Evolutionary conservation across 257 asterid species (phyloP).

Genomic region (Capsicum rhomboideum): DNA sequence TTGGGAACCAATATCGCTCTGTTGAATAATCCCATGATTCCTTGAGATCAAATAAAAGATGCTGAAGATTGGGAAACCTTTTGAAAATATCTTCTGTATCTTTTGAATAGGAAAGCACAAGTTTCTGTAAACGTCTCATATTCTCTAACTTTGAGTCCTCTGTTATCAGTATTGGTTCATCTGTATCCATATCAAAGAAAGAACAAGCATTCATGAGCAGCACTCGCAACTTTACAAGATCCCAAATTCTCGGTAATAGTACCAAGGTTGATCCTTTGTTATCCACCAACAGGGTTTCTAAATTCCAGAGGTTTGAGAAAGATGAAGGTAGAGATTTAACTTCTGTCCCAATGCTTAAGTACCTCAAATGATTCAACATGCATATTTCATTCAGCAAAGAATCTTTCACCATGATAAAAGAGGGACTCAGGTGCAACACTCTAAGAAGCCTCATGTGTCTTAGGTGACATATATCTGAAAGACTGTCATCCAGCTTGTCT

Average conservation of each 20-base stretch:
- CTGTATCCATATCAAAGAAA: background rate
- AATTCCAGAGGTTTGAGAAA: background rate
- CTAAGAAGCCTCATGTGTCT: background rate
- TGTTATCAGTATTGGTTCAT: background rate
- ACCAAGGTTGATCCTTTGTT: background rate
- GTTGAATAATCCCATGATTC: background rate
- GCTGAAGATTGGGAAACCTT: background rate
- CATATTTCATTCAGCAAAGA: background rate
- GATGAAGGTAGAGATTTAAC: background rate
- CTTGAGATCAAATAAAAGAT: accelerated
- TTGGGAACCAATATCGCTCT: background rate
- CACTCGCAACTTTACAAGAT: background rate
- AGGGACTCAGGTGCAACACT: background rate
- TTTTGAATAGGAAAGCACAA: background rate
- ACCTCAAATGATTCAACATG: background rate
- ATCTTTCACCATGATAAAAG: background rate
- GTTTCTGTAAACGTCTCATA: accelerated
- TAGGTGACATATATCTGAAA: background rate
- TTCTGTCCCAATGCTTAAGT: accelerated
- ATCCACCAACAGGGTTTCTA: accelerated
- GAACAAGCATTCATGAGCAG: accelerated
- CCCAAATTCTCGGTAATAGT: background rate
- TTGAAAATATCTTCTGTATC: background rate
- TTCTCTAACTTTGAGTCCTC: background rate
- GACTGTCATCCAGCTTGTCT: background rate